phyloP scores from a whole-genome alignment of 345 rosid species.

The Hevea brasiliensis region DNA sequence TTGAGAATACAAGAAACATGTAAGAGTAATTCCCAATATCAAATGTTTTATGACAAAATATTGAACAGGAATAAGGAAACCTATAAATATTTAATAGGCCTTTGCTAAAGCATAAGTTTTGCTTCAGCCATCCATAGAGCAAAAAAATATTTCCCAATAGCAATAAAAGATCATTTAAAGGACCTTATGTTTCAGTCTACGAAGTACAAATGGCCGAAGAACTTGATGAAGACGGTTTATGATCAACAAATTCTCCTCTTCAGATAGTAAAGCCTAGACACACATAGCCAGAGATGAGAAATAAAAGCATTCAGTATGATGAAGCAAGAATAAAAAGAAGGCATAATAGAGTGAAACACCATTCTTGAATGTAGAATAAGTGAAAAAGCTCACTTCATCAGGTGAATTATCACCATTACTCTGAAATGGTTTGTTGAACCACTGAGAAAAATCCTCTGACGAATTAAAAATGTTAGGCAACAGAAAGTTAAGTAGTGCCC shows the following conservation, averaged over 20 bases:
- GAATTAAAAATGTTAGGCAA: slow-evolving; percentile 91
- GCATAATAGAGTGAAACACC: slow-evolving; percentile 3
- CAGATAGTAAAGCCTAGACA: slow-evolving; percentile 76
- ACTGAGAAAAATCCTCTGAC: slow-evolving; percentile 92
- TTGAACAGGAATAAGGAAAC: not conserved
- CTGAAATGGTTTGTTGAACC: slow-evolving; percentile 96
- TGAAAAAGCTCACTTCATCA: slow-evolving; percentile 60
- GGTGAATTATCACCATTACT: slow-evolving; percentile 82
- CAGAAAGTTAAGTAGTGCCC: slow-evolving; percentile 93
- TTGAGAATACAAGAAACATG: slow-evolving; percentile 16
- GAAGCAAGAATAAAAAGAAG: slow-evolving; percentile 3
- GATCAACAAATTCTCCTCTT: slow-evolving; percentile 88
- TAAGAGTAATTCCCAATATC: not conserved
- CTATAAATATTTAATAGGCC: not conserved
- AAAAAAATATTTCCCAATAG: not conserved
- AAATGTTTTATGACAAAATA: not conserved
- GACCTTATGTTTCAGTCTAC: slow-evolving; percentile 96
- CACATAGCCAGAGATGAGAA: slow-evolving; percentile 2
- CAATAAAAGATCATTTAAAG: slow-evolving; percentile 11
- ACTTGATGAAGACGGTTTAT: slow-evolving; percentile 96
- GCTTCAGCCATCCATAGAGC: not conserved
- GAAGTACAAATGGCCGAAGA: slow-evolving; percentile 90
- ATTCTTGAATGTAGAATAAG: slow-evolving; percentile 14
- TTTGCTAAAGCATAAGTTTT: not conserved
- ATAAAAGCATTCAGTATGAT: not conserved